Percentiles rank a stretch among this genome's conserved stretches.
phyloP scores from a whole-genome alignment of 352 stramenopile genomes.

The Pythium rishiriense region DNA sequence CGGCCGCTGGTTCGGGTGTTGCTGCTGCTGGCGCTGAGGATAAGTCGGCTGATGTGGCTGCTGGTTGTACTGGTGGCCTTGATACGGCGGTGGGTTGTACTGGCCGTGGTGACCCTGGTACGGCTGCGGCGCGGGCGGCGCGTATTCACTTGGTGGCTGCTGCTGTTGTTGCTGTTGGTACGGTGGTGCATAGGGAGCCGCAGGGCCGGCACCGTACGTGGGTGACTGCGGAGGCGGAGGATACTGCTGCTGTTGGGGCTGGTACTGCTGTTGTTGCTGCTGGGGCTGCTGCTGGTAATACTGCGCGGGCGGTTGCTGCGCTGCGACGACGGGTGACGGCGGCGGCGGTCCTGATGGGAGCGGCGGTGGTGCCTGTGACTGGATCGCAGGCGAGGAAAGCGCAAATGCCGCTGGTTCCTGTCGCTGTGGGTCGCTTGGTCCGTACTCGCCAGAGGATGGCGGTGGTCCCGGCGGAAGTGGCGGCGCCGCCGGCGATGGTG shows the following conservation, averaged over 20 bases:
- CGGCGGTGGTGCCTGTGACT: slow-evolving; percentile 13
- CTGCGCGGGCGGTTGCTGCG: slow-evolving; percentile 17
- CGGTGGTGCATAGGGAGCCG: slow-evolving; percentile 20
- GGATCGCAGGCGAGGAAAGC: slow-evolving; percentile 12
- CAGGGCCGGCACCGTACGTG: slow-evolving; percentile 9
- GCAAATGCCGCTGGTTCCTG: background rate
- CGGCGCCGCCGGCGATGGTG: background rate
- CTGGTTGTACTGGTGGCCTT: slow-evolving; percentile 27
- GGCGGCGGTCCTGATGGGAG: slow-evolving; percentile 15
- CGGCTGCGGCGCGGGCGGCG: background rate
- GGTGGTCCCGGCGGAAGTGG: slow-evolving; percentile 21
- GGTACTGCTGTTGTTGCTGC: slow-evolving; percentile 16
- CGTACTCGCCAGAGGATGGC: slow-evolving; percentile 11
- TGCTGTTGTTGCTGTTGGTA: slow-evolving; percentile 2
- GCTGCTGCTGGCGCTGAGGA: slow-evolving; percentile 22
- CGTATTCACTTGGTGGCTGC: slow-evolving; percentile 12
- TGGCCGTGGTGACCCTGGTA: slow-evolving; percentile 12
- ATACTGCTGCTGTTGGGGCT: background rate
- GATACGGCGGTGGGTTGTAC: slow-evolving; percentile 13
- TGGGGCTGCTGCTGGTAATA: slow-evolving; percentile 22
- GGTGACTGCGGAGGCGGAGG: slow-evolving; percentile 1
- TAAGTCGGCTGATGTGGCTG: slow-evolving; percentile 31
- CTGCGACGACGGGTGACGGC: slow-evolving; percentile 10
- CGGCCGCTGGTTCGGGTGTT: slow-evolving; percentile 23
- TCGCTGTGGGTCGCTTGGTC: background rate